A percentile compares a stretch with the other conserved stretches of the same genome.
phyloP scores from a whole-genome alignment of 768 basidiomycete genomes.

The Mycena galopus region DNA sequence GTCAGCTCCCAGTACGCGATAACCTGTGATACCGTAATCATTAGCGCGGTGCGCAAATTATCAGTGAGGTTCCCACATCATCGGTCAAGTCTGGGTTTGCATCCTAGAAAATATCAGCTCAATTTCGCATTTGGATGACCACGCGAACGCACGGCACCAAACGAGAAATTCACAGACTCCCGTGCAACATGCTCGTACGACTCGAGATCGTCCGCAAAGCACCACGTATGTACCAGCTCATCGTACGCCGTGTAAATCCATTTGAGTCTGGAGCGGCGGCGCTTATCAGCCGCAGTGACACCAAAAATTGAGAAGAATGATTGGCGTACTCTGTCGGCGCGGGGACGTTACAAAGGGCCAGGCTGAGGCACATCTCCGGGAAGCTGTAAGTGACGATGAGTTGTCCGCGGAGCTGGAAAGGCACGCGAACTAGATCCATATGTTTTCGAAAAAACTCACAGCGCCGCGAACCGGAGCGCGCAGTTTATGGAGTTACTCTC shows the following conservation, averaged over 20 bases:
- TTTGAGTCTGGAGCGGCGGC: slow-evolving; percentile 57
- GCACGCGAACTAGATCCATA: background rate
- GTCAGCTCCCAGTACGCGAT: slow-evolving; percentile 73
- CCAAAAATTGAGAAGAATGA: background rate
- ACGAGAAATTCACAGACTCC: slow-evolving; percentile 68
- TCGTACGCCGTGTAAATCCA: slow-evolving; percentile 73
- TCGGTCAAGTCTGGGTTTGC: slow-evolving; percentile 71
- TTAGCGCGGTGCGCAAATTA: background rate
- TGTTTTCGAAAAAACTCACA: slow-evolving; percentile 54
- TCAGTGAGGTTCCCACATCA: slow-evolving; percentile 59
- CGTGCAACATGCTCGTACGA: slow-evolving; percentile 74
- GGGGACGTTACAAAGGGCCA: slow-evolving; percentile 78
- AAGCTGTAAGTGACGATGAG: slow-evolving; percentile 58
- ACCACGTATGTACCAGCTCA: slow-evolving; percentile 73
- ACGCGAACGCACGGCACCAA: slow-evolving; percentile 63
- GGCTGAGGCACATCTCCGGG: slow-evolving; percentile 76
- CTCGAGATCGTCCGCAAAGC: slow-evolving; percentile 75
- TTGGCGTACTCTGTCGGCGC: slow-evolving; percentile 74
- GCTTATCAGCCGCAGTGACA: background rate
- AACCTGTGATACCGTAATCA: slow-evolving; percentile 57
- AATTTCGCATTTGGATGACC: slow-evolving; percentile 11
- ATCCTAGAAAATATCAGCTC: slow-evolving; percentile 45
- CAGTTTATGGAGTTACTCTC: slow-evolving; percentile 69
- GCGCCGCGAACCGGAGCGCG: slow-evolving; percentile 72
- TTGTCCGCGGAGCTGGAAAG: slow-evolving; percentile 28